Conservation (phyloP, 371 early-diverging fungal species). For the Mortierella sp. region DNA sequence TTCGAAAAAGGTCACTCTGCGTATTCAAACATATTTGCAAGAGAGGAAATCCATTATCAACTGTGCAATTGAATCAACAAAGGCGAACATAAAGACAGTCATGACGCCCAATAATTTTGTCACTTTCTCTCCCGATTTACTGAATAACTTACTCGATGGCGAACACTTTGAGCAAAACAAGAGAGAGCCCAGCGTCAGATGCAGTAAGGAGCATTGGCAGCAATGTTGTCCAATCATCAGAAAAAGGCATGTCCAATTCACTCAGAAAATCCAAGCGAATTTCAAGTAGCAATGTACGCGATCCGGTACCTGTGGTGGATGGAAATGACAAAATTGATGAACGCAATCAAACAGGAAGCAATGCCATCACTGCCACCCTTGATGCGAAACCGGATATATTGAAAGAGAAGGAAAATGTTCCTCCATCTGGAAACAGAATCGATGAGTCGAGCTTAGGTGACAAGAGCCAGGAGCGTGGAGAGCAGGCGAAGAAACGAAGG, state of each 20-base stretch:
- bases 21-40: too few relatives aligned
- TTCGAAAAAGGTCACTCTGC: too few relatives aligned
- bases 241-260: neutral
- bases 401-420: neutral
- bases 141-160: too few relatives aligned
- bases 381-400: neutral
- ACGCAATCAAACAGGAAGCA: neutral
- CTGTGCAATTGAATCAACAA: too few relatives aligned
- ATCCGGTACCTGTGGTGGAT: neutral
- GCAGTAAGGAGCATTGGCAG: neutral
- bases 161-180: neutral
- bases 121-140: neutral
- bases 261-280: neutral
- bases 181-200: neutral
- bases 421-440: neutral
- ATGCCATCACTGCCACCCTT: neutral
- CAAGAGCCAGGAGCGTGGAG: neutral
- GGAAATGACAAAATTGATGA: neutral
- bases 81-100: too few relatives aligned
- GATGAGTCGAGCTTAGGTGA: neutral
- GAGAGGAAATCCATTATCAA: too few relatives aligned
- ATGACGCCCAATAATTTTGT: neutral
- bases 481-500: conserved; percentile 9
- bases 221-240: neutral
- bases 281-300: neutral